Base-by-base conservation (phyloP, 1,284 basidiomycete species). In the Boletus smithii region DNA sequence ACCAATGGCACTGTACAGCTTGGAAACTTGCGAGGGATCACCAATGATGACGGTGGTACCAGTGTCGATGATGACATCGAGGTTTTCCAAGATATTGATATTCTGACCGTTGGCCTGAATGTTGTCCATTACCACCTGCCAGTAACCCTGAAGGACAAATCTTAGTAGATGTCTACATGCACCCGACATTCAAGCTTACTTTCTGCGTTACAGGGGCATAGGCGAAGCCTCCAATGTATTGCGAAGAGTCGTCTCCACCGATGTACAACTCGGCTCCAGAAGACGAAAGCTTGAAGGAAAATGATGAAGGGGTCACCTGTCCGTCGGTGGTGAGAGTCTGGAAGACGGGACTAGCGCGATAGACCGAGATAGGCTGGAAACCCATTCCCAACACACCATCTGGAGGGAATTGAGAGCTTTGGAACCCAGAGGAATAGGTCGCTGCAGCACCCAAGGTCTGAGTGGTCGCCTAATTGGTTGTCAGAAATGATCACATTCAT, bases 1-100 rank as follows among this genome's bases (percentile, higher is more conserved):
- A n/a, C n/a, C n/a, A n/a, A n/a, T n/a, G n/a, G n/a, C n/a, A n/a
- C n/a, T n/a, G n/a, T n/a, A n/a, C n/a, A n/a, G n/a, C n/a, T n/a
- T n/a, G n/a, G n/a, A 11, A 8, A 57, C 57, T 1, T 47, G 4
- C 6, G 18, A 48, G 2, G 36, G 8, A 4, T 1, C 0, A 14
- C 24, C 73, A 7, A 76, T 56, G 56, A 83, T 69, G 51, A 80
- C 58, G 36, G 77, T 76, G 13, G 76, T 76, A 34, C 75, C 74
- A 4, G 73, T 73, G 60, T 74, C 70, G 38, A 77, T 70, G 56
- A 75, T 63, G 14, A 68, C 65, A 14, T 55, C 50, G 29, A 68
- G 26, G 10, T 51, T 45, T 4, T 47, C 53, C 16, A 62, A 50
- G 36, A 51, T 54, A 53, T 43, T 29, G 36, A 51, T 54, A 53